phyloP scores from a whole-genome alignment of 2,329 filamentous ascomycete species.

The Ustilaginoidea virens region DNA sequence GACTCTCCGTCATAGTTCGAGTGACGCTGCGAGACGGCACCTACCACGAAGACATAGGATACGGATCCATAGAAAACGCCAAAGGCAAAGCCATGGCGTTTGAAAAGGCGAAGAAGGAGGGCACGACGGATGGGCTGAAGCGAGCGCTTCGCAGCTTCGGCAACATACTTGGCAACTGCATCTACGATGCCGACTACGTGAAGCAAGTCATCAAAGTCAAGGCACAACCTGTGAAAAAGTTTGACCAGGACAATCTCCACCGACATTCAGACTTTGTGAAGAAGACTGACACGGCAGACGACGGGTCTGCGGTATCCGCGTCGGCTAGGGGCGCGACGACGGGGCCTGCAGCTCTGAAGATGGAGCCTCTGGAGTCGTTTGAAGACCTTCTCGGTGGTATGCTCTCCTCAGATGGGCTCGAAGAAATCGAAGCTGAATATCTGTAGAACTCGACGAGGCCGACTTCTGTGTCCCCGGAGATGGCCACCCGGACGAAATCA shows the following conservation, averaged over 20 bases:
- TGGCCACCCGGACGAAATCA: slow-evolving; percentile 64
- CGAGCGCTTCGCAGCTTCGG: slow-evolving; percentile 81
- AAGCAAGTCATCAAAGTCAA: slow-evolving; percentile 84
- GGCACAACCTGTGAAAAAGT: slow-evolving; percentile 53
- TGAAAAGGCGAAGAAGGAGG: slow-evolving; percentile 98
- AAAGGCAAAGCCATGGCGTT: slow-evolving; percentile 92
- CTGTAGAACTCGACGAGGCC: slow-evolving; percentile 56
- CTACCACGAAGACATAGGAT: slow-evolving; percentile 96
- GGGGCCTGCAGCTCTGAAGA: slow-evolving; percentile 10
- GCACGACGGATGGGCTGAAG: slow-evolving; percentile 87
- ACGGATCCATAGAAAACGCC: slow-evolving; percentile 91
- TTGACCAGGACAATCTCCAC: slow-evolving; percentile 66
- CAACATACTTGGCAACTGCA: slow-evolving; percentile 93
- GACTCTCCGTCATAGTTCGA: slow-evolving; percentile 77
- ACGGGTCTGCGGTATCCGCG: slow-evolving; percentile 1
- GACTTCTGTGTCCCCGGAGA: slow-evolving; percentile 58
- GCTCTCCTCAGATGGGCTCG: slow-evolving; percentile 21
- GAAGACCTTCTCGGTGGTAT: slow-evolving; percentile 35
- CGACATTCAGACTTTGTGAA: slow-evolving; percentile 64
- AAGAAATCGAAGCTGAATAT: slow-evolving; percentile 21
- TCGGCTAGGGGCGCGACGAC: slow-evolving; percentile 1
- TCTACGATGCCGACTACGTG: slow-evolving; percentile 93
- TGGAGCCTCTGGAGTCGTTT: slow-evolving; percentile 28
- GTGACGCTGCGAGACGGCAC: slow-evolving; percentile 86
- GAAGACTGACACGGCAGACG: too few relatives aligned